Base-by-base conservation (phyloP, 2,329 filamentous ascomycete genomes). In the Clonostachys byssicola region DNA sequence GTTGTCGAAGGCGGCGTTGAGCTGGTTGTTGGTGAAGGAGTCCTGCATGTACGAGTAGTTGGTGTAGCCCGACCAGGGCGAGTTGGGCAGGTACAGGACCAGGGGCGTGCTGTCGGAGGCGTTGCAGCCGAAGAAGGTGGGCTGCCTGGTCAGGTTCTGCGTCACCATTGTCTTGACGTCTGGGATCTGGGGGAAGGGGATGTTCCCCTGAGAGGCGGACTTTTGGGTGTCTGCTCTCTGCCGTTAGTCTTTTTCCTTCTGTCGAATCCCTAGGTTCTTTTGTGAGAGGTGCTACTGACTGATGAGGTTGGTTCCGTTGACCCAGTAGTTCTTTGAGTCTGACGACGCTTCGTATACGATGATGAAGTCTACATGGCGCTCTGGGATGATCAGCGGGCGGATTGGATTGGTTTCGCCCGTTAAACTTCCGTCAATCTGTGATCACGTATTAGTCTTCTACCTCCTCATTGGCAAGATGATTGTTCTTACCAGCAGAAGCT, bases 1-100 rank as follows among this genome's bases (percentile, higher is more conserved):
- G 65, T 96, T 96, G 0, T 58, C 57, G 13, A 57, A 41, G 5
- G 53, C 53, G 17, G 54, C 44, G 16, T 59, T 50, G 4, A 61
- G 49, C 47, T 61, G 54, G 3, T 51, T 45, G 1, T 54, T 23
- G 2, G 58, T 60, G 47, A 62, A 62, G 8, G 54, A 52, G 2
- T 48, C 39, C 5, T 58, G 50, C 0, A 38, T 45, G 43, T 56
- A 61, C 3, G 57, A 52, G 43, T 54, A 60, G 49, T 62, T 61
- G 45, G 49, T 50, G 42, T 61, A 62, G 3, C 49, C 55, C 3
- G 56, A 52, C 57, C 58, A 61, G 1, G 60, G 60, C 1, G 59
- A 56, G 44, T 61, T 62, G 39, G 60, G 59, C 0, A 61, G 49
- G 51, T 59, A 62, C 9, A 61, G 55, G 2, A 60, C 55, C 1